Base-by-base conservation (phyloP, 2,329 filamentous ascomycete genomes). In the Didymosphaeria variabile region DNA sequence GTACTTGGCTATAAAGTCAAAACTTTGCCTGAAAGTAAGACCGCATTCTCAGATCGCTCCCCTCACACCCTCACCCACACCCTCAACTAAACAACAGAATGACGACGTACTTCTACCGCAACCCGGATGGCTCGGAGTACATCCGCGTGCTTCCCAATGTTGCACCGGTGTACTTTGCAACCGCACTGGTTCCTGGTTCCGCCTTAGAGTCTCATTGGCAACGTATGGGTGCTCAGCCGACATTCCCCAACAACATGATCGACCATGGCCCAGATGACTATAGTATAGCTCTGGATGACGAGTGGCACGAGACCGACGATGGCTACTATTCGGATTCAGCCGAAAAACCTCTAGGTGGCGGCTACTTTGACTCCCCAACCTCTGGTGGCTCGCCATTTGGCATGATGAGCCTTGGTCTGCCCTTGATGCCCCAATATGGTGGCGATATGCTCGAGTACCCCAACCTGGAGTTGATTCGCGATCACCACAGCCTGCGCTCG, bases 31-130 rank as follows among this genome's bases (percentile, higher is more conserved):
- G 5, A 15, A 12, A 40, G n/a, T 5, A n/a, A 7, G 17, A n/a
- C 38, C 7, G 7, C 4, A n/a, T 40, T 7, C 38, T 2, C 15
- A n/a, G 2, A n/a, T n/a, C 17, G 15, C 47, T 38, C n/a, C n/a
- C n/a, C n/a, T n/a, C n/a, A n/a, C 49, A 36, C 13, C 1, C 32
- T 12, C n/a, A n/a, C n/a, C n/a, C n/a, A 10, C 31, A 19, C 21
- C 13, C 32, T 19, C 32, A 26, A 40, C 32, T 23, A 15, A 29
- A 17, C 17, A 10, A 8, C 19, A 57, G 7, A 3, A 57, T 57
- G 55, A 57, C 55, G 5, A 57, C 55, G 5, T 57, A 49, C 44
- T 57, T 38, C 34, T 40, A 49, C n/a, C 44, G 23, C 17, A 29
- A 50, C 19, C 45, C 12, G 44, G 55, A 57, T 42, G 55, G 55